Base-by-base conservation (phyloP, 257 asterid species). In the Misopates orontium region DNA sequence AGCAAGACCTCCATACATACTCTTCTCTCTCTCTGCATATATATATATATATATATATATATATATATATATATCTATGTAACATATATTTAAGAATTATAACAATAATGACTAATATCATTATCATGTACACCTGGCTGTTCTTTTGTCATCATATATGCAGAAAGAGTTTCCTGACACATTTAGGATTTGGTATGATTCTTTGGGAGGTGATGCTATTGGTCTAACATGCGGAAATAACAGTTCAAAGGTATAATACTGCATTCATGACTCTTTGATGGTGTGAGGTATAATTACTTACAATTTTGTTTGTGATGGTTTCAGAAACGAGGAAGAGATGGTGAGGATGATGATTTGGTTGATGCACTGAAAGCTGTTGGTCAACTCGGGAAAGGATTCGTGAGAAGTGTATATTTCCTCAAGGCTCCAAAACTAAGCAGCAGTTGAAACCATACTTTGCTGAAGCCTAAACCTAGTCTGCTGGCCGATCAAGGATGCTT, bases 181-280 rank as follows among this genome's bases (percentile, higher is more conserved):
- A 72, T 85, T 90, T 72, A 94, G 86, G 80, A 87, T 94, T 56
- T 94, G 99, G 99, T 86, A 81, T 40, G 97, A 94, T 80, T 78
- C 85, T 19, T 73, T 86, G 71, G 99, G 99, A 67, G 97, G 97
- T 23, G 99, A 90, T 63, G 96, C 96, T 65, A 77, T 94, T 67
- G 99, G 97, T 69, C 93, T 94, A 44, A 94, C 99, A 16, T 82
- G 82, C 73, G 84, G 78, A 75, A 79, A 69, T 75, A 74, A 67
- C 44, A 67, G 25, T 66, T 75, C 79, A 19, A 86, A 87, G 97
- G 99, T 86, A 79, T 68, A 39, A 3, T 6, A 25, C 9, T 15
- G 31, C 48, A 49, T 51, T 49, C 68, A 21, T 8, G 44, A 52
- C 23, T 20, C 44, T 62, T 10, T 51, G 20, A n/a, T 52, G 60